Percentiles rank a stretch among this genome's conserved stretches.
These are phyloP conservation scores for Alloascoidea africana DNA, from an alignment of 805 yeast species.

Conservation along the genomic window DNA sequence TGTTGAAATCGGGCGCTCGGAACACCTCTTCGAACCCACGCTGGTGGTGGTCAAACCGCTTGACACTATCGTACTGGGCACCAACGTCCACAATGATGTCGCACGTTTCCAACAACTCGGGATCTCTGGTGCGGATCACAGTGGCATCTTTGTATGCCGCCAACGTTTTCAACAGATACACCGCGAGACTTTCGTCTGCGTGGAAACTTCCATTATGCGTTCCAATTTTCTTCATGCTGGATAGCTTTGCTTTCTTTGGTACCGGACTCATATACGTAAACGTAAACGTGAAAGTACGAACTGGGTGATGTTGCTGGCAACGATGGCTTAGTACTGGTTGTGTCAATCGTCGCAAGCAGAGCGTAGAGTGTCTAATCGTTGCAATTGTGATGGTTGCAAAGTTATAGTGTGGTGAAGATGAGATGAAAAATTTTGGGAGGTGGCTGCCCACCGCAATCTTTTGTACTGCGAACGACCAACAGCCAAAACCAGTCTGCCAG, in stretches of 20 bases:
- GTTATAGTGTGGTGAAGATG: too few species aligned
- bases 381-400: too few species aligned
- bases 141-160: slow-evolving; percentile 54
- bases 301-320: too few species aligned
- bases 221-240: slow-evolving; percentile 44
- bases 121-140: slow-evolving; percentile 73
- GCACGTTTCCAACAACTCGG: slow-evolving; percentile 66
- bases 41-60: slow-evolving; percentile 93
- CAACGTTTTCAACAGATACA: slow-evolving; percentile 60
- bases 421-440: too few species aligned
- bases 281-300: too few species aligned
- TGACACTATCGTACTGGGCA: slow-evolving; percentile 75
- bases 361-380: too few species aligned
- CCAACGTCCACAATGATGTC: slow-evolving; percentile 94
- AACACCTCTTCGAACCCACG: slow-evolving; percentile 76
- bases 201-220: slow-evolving; percentile 86
- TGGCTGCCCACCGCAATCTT: too few species aligned
- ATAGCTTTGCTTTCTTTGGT: neutral
- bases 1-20: slow-evolving; percentile 33
- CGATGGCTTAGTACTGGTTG: too few species aligned
- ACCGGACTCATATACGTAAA: too few species aligned
- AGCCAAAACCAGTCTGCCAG: too few species aligned
- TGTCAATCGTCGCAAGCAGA: too few species aligned
- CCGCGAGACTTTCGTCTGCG: slow-evolving; percentile 94
- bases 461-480: too few species aligned